Base-by-base conservation (phyloP, 169 alveolate genomes). In the Plasmodium vivax region DNA sequence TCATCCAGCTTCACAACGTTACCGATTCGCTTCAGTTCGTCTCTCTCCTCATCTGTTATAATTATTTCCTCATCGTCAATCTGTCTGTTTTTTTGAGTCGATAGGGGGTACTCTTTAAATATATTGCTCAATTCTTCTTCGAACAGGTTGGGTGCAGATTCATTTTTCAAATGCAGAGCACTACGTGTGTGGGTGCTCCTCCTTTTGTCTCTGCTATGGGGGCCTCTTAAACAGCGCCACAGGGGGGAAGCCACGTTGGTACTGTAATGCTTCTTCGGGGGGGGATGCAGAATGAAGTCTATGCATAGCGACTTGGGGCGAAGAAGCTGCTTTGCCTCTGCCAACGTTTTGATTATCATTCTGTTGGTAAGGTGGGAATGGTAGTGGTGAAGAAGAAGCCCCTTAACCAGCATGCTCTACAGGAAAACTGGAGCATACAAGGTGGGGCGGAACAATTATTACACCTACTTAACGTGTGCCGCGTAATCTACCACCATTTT, bases 81-180 rank as follows among this genome's bases (percentile, higher is more conserved):
- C 51, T 5, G 56, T 34, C 62, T 71, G 5, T 87, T 83, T 14
- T 19, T 56, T 34, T 56, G 43, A 41, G 54, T 71, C 8, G 23
- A 38, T 19, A 87, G 27, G 51, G 93, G 72, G 72, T 56, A 87
- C 72, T 87, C 82, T 3, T 87, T 87, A 32, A 75, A 87, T 9
- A 87, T 72, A 4, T 75, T 87, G 19, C 45, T 87, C 30, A 87
- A 41, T 77, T 87, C 93, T 87, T 87, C 93, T 51, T 75, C 93
- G 68, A 75, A 87, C 8, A 87, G 0, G 68, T 87, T 87, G n/a
- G 77, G 77, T 30, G 12, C 30, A 8, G 58, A 16, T 45, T 68
- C 32, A 51, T 85, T 27, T 14, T 27, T 51, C 16, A 23, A 73
- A 51, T 47, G 19, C 9, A 68, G 32, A 7, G 9, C 6, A 68